Evolutionary conservation across 768 basidiomycete species (phyloP).

Genomic region (Lentinula edodes): DNA sequence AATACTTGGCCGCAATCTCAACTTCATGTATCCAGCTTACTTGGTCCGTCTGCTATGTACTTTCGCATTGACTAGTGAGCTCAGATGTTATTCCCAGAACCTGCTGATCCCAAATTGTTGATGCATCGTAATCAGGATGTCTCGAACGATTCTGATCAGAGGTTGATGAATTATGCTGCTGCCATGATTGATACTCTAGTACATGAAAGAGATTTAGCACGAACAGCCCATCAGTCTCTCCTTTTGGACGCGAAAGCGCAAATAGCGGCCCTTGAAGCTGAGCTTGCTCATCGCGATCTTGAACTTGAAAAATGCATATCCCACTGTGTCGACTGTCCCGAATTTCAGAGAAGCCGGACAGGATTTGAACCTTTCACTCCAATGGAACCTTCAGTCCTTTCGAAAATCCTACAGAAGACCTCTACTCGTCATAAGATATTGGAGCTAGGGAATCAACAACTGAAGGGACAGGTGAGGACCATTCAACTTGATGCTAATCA

Average conservation of each 20-base stretch:
- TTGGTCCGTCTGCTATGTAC: slow-evolving; percentile 30
- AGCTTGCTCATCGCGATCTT: slow-evolving; percentile 51
- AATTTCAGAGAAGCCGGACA: slow-evolving; percentile 4
- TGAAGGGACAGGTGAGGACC: slow-evolving; percentile 27
- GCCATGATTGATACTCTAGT: slow-evolving; percentile 38
- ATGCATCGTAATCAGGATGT: slow-evolving; percentile 5
- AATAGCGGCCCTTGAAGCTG: slow-evolving; percentile 42
- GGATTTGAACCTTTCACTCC: background rate
- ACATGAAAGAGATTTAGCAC: slow-evolving; percentile 39
- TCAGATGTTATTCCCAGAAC: slow-evolving; percentile 9
- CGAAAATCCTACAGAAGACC: slow-evolving; percentile 32
- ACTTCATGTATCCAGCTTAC: slow-evolving; percentile 32
- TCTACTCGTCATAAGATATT: slow-evolving; percentile 35
- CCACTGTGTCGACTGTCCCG: slow-evolving; percentile 4
- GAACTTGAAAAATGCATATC: slow-evolving; percentile 38
- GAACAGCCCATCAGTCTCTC: slow-evolving; percentile 33
- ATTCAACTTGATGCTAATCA: background rate
- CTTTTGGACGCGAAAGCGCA: slow-evolving; percentile 33
- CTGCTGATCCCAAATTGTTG: slow-evolving; percentile 8
- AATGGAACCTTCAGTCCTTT: slow-evolving; percentile 32
- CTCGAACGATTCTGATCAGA: slow-evolving; percentile 13
- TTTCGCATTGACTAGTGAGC: slow-evolving; percentile 1
- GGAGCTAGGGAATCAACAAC: slow-evolving; percentile 37
- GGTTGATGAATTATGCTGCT: slow-evolving; percentile 35
- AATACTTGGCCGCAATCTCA: slow-evolving; percentile 41